These are phyloP conservation scores for Neurospora sp. DNA, from an alignment of 495 filamentous ascomycete species.

Conservation along the genomic window DNA sequence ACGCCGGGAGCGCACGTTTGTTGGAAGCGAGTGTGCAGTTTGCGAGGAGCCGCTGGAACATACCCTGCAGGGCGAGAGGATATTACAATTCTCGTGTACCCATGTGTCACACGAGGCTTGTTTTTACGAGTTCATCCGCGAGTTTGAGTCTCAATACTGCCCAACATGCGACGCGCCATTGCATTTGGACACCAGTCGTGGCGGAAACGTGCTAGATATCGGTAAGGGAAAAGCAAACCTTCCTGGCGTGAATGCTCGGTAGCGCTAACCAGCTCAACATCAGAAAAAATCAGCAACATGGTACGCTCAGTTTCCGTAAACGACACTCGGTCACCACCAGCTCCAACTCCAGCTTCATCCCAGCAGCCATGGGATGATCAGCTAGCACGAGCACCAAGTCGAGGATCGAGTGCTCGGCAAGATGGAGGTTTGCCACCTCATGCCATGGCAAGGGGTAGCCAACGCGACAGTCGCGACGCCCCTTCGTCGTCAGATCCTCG, in stretches of 20 bases:
- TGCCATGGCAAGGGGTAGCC: slow-evolving; percentile 20
- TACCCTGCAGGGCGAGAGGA: slow-evolving; percentile 86
- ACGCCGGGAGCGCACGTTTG: slow-evolving; percentile 86
- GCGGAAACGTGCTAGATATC: slow-evolving; percentile 88
- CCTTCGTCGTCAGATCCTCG: slow-evolving; percentile 49
- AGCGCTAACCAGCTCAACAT: slow-evolving; percentile 10
- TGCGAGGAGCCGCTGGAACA: slow-evolving; percentile 98
- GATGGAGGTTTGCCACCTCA: slow-evolving; percentile 17
- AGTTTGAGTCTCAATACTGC: slow-evolving; percentile 90
- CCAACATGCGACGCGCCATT: slow-evolving; percentile 90
- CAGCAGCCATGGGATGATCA: slow-evolving; percentile 40
- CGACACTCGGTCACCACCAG: slow-evolving; percentile 46
- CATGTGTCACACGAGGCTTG: slow-evolving; percentile 98
- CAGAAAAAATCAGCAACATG: slow-evolving; percentile 93
- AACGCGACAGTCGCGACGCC: slow-evolving; percentile 40
- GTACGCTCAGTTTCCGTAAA: slow-evolving; percentile 72
- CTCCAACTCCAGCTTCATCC: slow-evolving; percentile 31
- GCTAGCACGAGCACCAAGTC: slow-evolving; percentile 36
- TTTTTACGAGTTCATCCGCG: slow-evolving; percentile 97
- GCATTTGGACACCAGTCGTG: slow-evolving; percentile 87
- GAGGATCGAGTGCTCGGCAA: slow-evolving; percentile 33
- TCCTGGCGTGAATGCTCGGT: not conserved
- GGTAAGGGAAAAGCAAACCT: slow-evolving; percentile 40
- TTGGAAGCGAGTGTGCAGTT: slow-evolving; percentile 88
- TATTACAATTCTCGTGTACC: slow-evolving; percentile 90